Percentiles rank a stretch among this genome's conserved stretches.
Evolutionary conservation across 2,329 filamentous ascomycete genomes (phyloP).

Genomic region (Tetracladium maxilliforme): DNA sequence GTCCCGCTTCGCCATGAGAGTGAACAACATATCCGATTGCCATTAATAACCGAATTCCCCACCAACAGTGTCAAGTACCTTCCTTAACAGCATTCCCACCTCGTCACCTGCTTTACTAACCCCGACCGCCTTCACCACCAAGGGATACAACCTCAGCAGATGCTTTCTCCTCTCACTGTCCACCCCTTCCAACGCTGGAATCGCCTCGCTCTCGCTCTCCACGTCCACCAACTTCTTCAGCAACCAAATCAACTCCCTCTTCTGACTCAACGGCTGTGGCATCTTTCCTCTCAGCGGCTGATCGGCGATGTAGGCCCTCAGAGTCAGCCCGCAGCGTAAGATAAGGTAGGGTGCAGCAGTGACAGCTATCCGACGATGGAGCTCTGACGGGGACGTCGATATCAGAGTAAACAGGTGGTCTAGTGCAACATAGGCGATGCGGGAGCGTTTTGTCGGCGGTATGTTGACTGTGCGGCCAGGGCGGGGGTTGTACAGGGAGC

Average conservation of each 20-base stretch:
- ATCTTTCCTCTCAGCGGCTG: conserved; percentile 79
- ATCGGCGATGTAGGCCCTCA: conserved; percentile 81
- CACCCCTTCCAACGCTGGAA: conserved; percentile 39
- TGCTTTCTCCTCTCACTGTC: conserved; percentile 54
- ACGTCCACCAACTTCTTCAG: conserved; percentile 52
- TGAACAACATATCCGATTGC: no score
- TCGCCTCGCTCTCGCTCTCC: conserved; percentile 53
- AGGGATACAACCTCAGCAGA: conserved; percentile 64
- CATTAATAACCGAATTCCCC: no score
- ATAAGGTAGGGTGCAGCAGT: conserved; percentile 71
- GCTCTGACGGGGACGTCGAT: conserved; percentile 16
- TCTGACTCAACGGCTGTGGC: conserved; percentile 73
- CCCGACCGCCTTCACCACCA: conserved; percentile 52
- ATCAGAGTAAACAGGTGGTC: conserved; percentile 65
- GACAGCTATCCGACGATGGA: conserved; percentile 50
- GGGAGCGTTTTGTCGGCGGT: conserved; percentile 45
- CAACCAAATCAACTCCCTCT: conserved; percentile 63
- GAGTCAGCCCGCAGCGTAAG: conserved; percentile 61
- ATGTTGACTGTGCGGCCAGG: conserved; percentile 60
- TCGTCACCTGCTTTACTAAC: conserved; percentile 45
- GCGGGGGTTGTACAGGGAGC: conserved; percentile 47
- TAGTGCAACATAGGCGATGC: conserved; percentile 69
- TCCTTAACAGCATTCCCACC: conserved; percentile 40
- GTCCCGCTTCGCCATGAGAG: no score
- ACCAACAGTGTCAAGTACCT: no score